These are phyloP conservation scores for Penicillium mononematosum DNA, from an alignment of 495 filamentous ascomycete genomes.

Conservation along the genomic window DNA sequence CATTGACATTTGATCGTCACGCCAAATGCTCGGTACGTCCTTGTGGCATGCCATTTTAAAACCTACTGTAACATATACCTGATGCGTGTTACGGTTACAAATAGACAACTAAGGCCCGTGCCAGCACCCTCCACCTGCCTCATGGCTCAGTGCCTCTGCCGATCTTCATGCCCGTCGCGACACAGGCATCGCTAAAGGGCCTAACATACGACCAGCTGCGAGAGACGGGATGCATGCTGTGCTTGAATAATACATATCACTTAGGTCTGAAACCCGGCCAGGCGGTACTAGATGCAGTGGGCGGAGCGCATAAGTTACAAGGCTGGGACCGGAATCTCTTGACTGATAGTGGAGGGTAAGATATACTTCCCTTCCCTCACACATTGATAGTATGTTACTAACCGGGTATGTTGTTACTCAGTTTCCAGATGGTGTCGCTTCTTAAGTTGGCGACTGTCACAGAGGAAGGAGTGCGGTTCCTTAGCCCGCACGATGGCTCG, in stretches of 20 bases:
- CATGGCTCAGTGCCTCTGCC: conserved; percentile 89
- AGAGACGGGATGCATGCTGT: conserved; percentile 82
- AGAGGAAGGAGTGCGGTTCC: conserved; percentile 92
- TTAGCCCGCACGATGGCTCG: conserved; percentile 88
- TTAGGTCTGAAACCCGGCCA: conserved; percentile 93
- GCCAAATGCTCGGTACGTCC: conserved; percentile 77
- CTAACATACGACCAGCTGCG: conserved; percentile 90
- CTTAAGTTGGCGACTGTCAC: conserved; percentile 92
- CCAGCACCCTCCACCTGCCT: conserved; percentile 83
- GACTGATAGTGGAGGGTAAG: conserved; percentile 96
- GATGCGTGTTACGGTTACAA: background rate
- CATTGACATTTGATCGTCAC: conserved; percentile 77
- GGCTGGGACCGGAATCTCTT: conserved; percentile 94
- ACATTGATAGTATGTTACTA: conserved; percentile 9
- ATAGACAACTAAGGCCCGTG: conserved; percentile 92
- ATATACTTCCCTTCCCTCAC: background rate
- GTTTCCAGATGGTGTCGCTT: conserved; percentile 98
- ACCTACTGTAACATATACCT: background rate
- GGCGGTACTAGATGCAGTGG: conserved; percentile 77
- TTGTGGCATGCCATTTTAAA: conserved; percentile 1
- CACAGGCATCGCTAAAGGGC: conserved; percentile 95
- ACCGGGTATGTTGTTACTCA: conserved; percentile 33
- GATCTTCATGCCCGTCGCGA: conserved; percentile 97
- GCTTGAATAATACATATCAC: conserved; percentile 97
- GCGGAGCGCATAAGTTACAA: conserved; percentile 90